Conservation (phyloP, 1,139 yeast species). For the Lodderomyces oxycetoniae region DNA sequence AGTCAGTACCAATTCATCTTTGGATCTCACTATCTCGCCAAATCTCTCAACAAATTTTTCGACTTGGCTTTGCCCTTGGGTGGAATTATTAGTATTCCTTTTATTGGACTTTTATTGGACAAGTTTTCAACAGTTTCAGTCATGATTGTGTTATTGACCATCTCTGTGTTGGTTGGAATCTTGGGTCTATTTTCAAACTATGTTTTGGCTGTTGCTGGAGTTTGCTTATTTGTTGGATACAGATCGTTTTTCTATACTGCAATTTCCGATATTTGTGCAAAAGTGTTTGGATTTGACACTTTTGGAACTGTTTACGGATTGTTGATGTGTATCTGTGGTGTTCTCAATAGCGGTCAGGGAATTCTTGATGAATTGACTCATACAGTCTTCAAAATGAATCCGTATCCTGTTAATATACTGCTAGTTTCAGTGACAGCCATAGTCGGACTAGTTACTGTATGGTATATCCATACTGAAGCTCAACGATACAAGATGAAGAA, state of each 20-base stretch:
- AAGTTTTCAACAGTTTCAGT: conserved; percentile 33
- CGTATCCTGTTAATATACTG: conserved; percentile 34
- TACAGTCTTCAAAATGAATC: conserved; percentile 37
- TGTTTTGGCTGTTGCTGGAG: conserved; percentile 29
- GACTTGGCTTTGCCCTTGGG: conserved; percentile 46
- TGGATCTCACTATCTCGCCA: conserved; percentile 25
- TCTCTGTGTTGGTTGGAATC: conserved; percentile 35
- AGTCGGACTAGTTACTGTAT: conserved; percentile 28
- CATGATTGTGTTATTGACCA: conserved; percentile 24
- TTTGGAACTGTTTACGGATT: conserved; percentile 46
- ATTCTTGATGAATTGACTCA: conserved; percentile 39
- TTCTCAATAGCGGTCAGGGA: conserved; percentile 36
- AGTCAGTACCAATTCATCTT: conserved; percentile 42
- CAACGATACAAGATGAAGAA: background rate
- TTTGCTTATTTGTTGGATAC: conserved; percentile 37
- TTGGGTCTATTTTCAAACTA: conserved; percentile 33
- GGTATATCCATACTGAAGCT: conserved; percentile 21
- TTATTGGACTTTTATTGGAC: conserved; percentile 40
- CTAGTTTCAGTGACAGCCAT: conserved; percentile 26
- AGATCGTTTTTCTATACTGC: conserved; percentile 45
- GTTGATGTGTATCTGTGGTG: conserved; percentile 39
- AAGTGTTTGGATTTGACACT: conserved; percentile 46
- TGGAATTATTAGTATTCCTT: conserved; percentile 40
- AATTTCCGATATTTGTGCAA: conserved; percentile 43
- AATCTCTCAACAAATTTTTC: conserved; percentile 31